phyloP scores from a whole-genome alignment of 768 basidiomycete species.

The Cantharellus cinnabarinus region DNA sequence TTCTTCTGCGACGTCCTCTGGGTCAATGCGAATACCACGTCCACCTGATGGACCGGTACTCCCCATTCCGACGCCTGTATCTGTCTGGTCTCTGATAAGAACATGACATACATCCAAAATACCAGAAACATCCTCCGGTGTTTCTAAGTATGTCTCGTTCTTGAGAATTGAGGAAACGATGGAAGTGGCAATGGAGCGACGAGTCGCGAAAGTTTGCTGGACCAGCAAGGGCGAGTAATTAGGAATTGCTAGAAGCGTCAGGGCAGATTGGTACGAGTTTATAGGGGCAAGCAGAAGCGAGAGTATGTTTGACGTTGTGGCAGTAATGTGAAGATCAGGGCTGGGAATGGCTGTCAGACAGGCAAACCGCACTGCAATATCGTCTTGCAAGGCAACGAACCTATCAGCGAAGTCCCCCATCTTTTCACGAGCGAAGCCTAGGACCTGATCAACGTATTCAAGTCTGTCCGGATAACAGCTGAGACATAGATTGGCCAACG shows the following conservation, averaged over 20 bases:
- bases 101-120: slow-evolving; percentile 86
- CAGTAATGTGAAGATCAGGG: slow-evolving; percentile 70
- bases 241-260: slow-evolving; percentile 91
- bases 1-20: slow-evolving; percentile 90
- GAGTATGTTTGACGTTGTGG: slow-evolving; percentile 79
- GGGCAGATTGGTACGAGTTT: slow-evolving; percentile 86
- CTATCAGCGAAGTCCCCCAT: slow-evolving; percentile 67
- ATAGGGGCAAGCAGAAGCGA: slow-evolving; percentile 84
- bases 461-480: slow-evolving; percentile 95
- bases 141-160: slow-evolving; percentile 89
- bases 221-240: slow-evolving; percentile 67
- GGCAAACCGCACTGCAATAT: background rate
- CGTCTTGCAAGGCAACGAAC: slow-evolving; percentile 20
- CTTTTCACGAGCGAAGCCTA: slow-evolving; percentile 74
- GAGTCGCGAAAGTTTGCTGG: slow-evolving; percentile 73
- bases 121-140: slow-evolving; percentile 83
- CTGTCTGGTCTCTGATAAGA: slow-evolving; percentile 4
- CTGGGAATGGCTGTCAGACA: slow-evolving; percentile 20
- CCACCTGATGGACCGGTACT: background rate
- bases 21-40: slow-evolving; percentile 25
- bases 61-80: slow-evolving; percentile 3
- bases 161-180: slow-evolving; percentile 87
- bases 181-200: slow-evolving; percentile 84
- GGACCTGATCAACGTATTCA: slow-evolving; percentile 92
- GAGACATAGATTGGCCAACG: slow-evolving; percentile 80